Evolutionary conservation across 2,329 filamentous ascomycete species (phyloP).

Genomic region (Phialemoniopsis sp.): DNA sequence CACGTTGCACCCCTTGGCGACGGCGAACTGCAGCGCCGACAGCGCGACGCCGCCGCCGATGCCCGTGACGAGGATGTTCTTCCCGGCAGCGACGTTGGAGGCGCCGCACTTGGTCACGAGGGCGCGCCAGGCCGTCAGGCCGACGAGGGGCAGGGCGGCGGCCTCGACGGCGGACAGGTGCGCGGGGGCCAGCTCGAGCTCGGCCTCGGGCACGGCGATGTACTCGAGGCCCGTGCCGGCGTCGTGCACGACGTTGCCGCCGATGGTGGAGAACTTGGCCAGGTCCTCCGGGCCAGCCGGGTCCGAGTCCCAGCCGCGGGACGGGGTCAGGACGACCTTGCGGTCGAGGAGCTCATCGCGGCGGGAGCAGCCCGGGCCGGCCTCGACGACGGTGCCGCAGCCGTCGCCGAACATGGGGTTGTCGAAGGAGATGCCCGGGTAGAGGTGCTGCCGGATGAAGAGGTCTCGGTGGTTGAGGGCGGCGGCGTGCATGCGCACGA

Average conservation of each 20-base stretch:
- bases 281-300: constrained; percentile 69
- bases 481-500: constrained; percentile 72
- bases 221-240: constrained; percentile 74
- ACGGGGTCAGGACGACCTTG: constrained; percentile 74
- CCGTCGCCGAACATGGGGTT: constrained; percentile 81
- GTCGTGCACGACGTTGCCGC: constrained; percentile 61
- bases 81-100: constrained; percentile 44
- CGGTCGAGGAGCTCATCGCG: constrained; percentile 49
- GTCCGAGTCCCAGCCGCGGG: constrained; percentile 69
- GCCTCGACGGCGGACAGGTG: constrained; percentile 73
- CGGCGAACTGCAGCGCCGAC: constrained; percentile 74
- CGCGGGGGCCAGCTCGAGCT: constrained; percentile 71
- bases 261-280: constrained; percentile 58
- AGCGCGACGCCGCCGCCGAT: constrained; percentile 92
- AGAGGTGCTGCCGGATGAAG: constrained; percentile 89
- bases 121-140: constrained; percentile 84
- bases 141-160: constrained; percentile 80
- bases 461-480: constrained; percentile 94
- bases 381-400: constrained; percentile 65
- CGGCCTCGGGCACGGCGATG: constrained; percentile 61
- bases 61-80: constrained; percentile 81
- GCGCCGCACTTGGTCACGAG: constrained; percentile 73
- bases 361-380: constrained; percentile 43
- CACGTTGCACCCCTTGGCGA: constrained; percentile 70
- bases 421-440: constrained; percentile 78